Base-by-base conservation (phyloP, 345 rosid species). In the Corchorus capsularis region DNA sequence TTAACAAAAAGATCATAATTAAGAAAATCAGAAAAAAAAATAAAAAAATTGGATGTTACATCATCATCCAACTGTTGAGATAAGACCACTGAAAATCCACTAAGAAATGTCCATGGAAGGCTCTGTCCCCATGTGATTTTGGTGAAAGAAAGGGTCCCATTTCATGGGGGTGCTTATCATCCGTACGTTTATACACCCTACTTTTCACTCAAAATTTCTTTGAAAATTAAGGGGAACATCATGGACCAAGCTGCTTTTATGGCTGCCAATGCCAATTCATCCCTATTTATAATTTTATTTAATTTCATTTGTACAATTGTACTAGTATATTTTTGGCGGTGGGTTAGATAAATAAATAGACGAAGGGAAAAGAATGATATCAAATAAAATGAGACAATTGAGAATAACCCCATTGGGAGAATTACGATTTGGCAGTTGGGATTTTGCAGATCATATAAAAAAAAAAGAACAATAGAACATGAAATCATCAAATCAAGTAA, bases 11-110 rank as follows among this genome's bases (percentile, higher is more conserved):
- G n/a, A 13, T 37, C 4, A 41, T 4, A 8, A n/a, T n/a, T n/a
- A 43, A 41, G n/a, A 39, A 17, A 43, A 2, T 0, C 4, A 16
- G 15, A 16, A 6, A 16, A 53, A 6, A 27, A 32, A 60, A n/a
- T n/a, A 34, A 22, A 34, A 5, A 14, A 61, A 27, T 34, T 61
- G 65, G 13, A 27, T 4, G 52, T 78, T 66, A 46, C 75, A 11
- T 10, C 72, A 83, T 45, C 22, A 46, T 56, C 41, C 45, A n/a
- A 41, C 50, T 55, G 70, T 76, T 11, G 78, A 41, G 86, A 82
- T 77, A 80, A 80, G 83, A 55, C 34, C 82, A 75, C 74, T 49
- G 8, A 66, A 56, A 79, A 8, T 37, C 60, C 85, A 82, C 82
- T 64, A 75, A 13, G 3, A 3, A 63, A 50, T 80, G 83, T 71